Evolutionary conservation across 2,329 filamentous ascomycete genomes (phyloP), one percentile per base, ranked within the genome.

Genomic region (Apiospora hydei): DNA sequence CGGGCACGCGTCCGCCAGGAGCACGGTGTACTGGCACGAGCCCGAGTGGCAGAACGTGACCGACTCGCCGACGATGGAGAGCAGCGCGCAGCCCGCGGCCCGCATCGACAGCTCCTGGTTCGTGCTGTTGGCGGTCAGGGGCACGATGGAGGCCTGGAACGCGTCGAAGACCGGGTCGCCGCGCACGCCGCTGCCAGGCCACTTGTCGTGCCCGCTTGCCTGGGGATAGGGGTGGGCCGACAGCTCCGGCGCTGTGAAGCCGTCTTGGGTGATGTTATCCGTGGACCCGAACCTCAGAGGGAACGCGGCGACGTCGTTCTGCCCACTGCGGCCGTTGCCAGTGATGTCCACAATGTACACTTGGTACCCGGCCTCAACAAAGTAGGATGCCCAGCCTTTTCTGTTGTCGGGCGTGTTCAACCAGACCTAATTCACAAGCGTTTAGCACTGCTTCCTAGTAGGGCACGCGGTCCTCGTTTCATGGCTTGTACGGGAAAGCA

Each of bases 391-490:
- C 85, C 85, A 88, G 57, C 85, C 86, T 71, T 78, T 73, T 7
- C 82, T 78, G 46, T 82, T 83, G 74, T 88, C 85, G 3, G 86
- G 86, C 46, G 84, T 88, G 72, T 85, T 86, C 43, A 85, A 77
- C 80, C 81, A 85, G 69, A 84, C 70, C 67, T 67, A 14, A 10
- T 41, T 83, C 80, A 82, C 67, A 43, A 38, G n/a, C 34, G 14
- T 64, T 69, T 24, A 69, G 38, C 18, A 68, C 8, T 4, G 11
- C 41, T 8, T 4, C 2, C 16, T 13, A n/a, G 16, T 68, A 21
- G 26, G 26, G 26, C n/a, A n/a, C n/a, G 26, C 26, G 26, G 26
- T 30, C 26, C 26, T 30, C 26, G 13, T 24, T 44, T 38, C 7
- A 13, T 14, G 21, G 10, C 8, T 13, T 26, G 13, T 24, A 43